A percentile compares a stretch with the other conserved stretches of the same genome.
Conservation (phyloP, 129 eudicot species). For the Logfia minima region DNA sequence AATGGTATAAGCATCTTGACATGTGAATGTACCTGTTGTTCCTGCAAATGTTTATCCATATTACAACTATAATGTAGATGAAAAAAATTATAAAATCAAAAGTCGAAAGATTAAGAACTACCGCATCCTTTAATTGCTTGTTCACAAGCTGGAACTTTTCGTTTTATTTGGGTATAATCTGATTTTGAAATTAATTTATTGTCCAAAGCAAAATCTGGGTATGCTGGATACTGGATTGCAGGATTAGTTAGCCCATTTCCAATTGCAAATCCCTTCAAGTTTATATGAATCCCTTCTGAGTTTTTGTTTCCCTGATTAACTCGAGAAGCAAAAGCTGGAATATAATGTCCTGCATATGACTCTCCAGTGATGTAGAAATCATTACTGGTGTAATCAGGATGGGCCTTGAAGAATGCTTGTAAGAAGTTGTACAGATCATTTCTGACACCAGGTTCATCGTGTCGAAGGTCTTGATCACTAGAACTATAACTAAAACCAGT, state of each 20-base stretch:
- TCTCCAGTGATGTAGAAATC: conserved; percentile 93
- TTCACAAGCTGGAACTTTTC: conserved; percentile 43
- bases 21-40: conserved; percentile 44
- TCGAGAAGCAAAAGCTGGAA: conserved; percentile 42
- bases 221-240: conserved; percentile 59
- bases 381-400: conserved; percentile 61
- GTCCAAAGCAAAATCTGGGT: conserved; percentile 64
- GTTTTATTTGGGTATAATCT: conserved; percentile 36
- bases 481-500: conserved; percentile 41
- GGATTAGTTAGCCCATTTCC: conserved; percentile 88
- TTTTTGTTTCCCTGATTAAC: conserved; percentile 39
- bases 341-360: conserved; percentile 89
- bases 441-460: conserved; percentile 53
- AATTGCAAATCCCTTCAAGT: conserved; percentile 58
- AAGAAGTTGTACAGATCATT: conserved; percentile 80
- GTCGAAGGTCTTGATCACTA: conserved; percentile 32
- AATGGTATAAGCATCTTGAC: conserved; percentile 40
- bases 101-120: conserved; percentile 25
- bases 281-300: conserved; percentile 38
- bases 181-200: conserved; percentile 45
- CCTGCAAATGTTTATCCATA: conserved; percentile 36
- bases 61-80: not conserved
- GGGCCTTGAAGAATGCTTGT: conserved; percentile 82
- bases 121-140: conserved; percentile 54
- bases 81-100: not conserved